phyloP scores from a whole-genome alignment of 2,329 filamentous ascomycete species.

The Rhynchosporium agropyri region DNA sequence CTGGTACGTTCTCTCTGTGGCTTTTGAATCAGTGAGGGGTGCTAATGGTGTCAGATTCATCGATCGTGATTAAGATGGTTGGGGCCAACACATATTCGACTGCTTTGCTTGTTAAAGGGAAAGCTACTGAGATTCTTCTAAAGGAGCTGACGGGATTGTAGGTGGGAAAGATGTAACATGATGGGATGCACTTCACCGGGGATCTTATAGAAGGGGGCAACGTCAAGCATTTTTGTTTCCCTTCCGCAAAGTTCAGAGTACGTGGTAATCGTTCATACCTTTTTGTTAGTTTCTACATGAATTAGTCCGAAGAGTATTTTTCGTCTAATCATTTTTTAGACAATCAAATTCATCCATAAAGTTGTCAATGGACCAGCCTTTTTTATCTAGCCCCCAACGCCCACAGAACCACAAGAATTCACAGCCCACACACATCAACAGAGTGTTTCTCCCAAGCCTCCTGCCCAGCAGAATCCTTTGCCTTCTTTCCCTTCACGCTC shows the following conservation, averaged over 20 bases:
- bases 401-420: background rate
- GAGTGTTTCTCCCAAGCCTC: constrained; percentile 27
- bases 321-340: no score
- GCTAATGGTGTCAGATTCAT: constrained; percentile 5
- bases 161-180: background rate
- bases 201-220: no score
- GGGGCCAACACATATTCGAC: constrained; percentile 3
- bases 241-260: no score
- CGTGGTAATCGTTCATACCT: no score
- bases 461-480: constrained; percentile 32
- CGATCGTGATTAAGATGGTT: constrained; percentile 1
- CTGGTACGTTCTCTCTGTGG: background rate
- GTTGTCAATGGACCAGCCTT: constrained; percentile 11
- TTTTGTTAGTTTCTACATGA: no score
- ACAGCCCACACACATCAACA: constrained; percentile 25
- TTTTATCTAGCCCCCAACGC: background rate
- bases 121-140: constrained; percentile 2
- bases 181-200: no score
- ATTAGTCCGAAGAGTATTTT: no score
- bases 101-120: background rate
- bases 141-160: background rate
- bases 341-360: background rate
- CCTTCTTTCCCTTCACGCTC: constrained; percentile 25
- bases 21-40: background rate
- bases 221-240: no score